phyloP scores from a whole-genome alignment of 192 early-diverging fungal species.

The Rhizoclosmatium globosum region DNA sequence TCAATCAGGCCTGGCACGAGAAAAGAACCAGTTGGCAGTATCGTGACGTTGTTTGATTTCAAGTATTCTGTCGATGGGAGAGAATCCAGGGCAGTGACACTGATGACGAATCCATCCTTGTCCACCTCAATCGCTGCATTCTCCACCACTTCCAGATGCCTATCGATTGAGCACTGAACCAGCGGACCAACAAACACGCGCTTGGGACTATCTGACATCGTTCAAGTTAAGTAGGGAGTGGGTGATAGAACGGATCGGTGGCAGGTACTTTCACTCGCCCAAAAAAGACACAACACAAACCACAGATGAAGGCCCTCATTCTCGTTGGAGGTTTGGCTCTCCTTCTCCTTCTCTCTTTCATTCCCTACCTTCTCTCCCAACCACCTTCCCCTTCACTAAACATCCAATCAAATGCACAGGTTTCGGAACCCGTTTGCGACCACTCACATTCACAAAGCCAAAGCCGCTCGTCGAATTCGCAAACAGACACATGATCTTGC shows the following conservation, averaged over 20 bases:
- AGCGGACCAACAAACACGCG: neutral
- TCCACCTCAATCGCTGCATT: neutral
- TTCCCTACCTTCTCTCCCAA: neutral
- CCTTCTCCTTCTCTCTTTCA: neutral
- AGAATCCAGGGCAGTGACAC: neutral
- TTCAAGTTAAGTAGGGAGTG: neutral
- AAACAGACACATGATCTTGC: conserved; percentile 98
- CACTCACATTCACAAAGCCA: conserved; percentile 94
- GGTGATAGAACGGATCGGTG: neutral
- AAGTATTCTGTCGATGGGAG: neutral
- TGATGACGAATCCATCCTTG: neutral
- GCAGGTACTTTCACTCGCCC: neutral
- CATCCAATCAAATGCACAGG: conserved; percentile 59
- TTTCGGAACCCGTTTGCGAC: conserved; percentile 98
- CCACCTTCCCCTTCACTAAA: neutral
- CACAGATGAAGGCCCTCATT: conserved; percentile 65
- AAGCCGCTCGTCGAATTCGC: conserved; percentile 99
- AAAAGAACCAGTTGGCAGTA: neutral
- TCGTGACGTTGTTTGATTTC: neutral
- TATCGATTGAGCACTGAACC: neutral
- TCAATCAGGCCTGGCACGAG: conserved; percentile 88
- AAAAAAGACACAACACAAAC: neutral
- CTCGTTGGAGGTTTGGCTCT: conserved; percentile 57
- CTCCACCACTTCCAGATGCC: neutral
- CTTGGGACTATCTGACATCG: no score